Conservation (phyloP, 345 rosid genomes). For the Noccaea caerulescens region DNA sequence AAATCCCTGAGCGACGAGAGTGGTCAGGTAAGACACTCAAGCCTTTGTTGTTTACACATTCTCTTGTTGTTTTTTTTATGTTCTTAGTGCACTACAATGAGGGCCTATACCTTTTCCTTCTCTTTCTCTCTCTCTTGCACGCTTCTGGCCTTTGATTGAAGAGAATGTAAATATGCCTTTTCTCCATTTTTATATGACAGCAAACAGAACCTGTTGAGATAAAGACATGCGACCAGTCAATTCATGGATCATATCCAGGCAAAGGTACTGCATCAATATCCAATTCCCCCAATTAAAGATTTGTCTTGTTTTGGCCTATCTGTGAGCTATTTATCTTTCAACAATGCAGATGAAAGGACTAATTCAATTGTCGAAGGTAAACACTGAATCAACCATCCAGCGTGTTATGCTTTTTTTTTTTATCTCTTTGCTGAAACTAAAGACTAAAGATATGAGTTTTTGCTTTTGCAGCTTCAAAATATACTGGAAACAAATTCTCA, state of each 20-base stretch:
- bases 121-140: neutral
- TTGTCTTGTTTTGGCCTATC: neutral
- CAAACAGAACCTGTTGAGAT: slow-evolving; percentile 75
- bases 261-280: slow-evolving; percentile 52
- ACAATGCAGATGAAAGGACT: slow-evolving; percentile 53
- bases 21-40: slow-evolving; percentile 58
- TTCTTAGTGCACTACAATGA: neutral
- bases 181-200: slow-evolving; percentile 43
- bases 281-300: neutral
- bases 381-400: neutral
- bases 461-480: slow-evolving; percentile 51
- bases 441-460: slow-evolving; percentile 2
- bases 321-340: slow-evolving; percentile 18
- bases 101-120: slow-evolving; percentile 4
- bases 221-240: slow-evolving; percentile 71
- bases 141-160: slow-evolving; percentile 13
- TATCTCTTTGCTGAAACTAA: neutral
- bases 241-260: slow-evolving; percentile 56
- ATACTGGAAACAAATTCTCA: slow-evolving; percentile 64
- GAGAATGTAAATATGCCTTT: slow-evolving; percentile 21
- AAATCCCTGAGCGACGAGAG: slow-evolving; percentile 80
- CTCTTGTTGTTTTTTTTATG: neutral
- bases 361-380: slow-evolving; percentile 66
- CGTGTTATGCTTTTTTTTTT: slow-evolving; percentile 7
- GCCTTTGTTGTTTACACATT: slow-evolving; percentile 8